Evolutionary conservation across 495 filamentous ascomycete species (phyloP).

Genomic region (Talaromyces nanjingensis): DNA sequence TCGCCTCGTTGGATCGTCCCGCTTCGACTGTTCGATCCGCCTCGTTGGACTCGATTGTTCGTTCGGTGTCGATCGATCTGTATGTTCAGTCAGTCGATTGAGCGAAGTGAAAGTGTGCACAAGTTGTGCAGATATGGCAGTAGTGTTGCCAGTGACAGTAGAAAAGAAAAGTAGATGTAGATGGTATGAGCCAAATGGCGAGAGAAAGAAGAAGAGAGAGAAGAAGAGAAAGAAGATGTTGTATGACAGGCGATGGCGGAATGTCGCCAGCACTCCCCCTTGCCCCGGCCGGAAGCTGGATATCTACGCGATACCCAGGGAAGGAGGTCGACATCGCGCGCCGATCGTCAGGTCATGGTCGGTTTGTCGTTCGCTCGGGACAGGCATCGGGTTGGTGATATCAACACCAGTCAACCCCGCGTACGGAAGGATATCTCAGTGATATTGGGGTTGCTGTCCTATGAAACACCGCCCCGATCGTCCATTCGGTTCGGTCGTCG

Average conservation of each 20-base stretch:
- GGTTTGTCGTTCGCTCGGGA: no score
- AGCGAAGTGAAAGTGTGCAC: not conserved
- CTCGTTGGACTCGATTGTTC: not conserved
- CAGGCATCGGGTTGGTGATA: no score
- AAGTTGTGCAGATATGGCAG: not conserved
- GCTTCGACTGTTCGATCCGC: no score
- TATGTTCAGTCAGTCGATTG: not conserved
- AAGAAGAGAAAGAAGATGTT: not conserved
- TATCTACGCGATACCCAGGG: not conserved
- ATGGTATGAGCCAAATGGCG: not conserved
- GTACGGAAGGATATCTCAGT: no score
- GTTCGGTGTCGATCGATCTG: not conserved
- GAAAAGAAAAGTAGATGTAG: not conserved
- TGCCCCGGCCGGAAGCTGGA: not conserved
- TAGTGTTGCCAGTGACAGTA: not conserved
- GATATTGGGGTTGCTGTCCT: no score
- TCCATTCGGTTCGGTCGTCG: no score
- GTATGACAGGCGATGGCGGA: not conserved
- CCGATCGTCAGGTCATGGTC: not conserved
- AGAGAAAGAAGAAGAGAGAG: no score
- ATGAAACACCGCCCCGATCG: no score
- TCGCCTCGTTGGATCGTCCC: no score
- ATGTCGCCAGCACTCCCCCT: not conserved
- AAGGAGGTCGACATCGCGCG: not conserved
- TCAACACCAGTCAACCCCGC: no score